These are phyloP conservation scores for Panicum virgatum DNA, from an alignment of 202 grass and related monocot species.

Conservation along the genomic window DNA sequence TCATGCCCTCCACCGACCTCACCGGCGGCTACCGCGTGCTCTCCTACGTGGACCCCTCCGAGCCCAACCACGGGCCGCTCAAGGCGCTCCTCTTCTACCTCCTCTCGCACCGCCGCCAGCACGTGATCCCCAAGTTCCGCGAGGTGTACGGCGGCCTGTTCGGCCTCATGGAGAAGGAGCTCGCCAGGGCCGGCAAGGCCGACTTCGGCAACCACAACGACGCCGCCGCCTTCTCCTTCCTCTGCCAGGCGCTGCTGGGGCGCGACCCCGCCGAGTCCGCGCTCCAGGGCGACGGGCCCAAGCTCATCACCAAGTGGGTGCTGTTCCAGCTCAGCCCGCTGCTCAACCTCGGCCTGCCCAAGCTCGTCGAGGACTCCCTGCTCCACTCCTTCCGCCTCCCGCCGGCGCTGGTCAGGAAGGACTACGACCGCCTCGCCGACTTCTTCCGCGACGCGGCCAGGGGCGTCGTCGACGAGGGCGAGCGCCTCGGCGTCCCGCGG, in stretches of 20 bases:
- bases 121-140: conserved; percentile 72
- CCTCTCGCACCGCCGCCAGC: conserved; percentile 61
- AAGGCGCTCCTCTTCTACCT: conserved; percentile 85
- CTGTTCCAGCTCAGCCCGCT: conserved; percentile 81
- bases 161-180: conserved; percentile 58
- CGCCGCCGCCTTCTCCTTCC: conserved; percentile 71
- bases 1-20: conserved; percentile 84
- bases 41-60: conserved; percentile 84
- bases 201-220: conserved; percentile 79
- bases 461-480: conserved; percentile 66
- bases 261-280: conserved; percentile 60
- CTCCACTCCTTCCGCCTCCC: conserved; percentile 87
- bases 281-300: conserved; percentile 59
- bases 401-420: conserved; percentile 59
- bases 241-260: conserved; percentile 63
- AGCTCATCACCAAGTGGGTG: conserved; percentile 80
- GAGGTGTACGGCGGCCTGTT: conserved; percentile 71
- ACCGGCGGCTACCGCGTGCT: conserved; percentile 84
- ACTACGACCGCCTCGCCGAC: conserved; percentile 71
- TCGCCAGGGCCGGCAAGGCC: conserved; percentile 59
- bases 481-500: conserved; percentile 59
- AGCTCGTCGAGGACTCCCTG: conserved; percentile 69
- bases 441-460: conserved; percentile 72
- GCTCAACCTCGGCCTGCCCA: conserved; percentile 76
- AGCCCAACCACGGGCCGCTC: conserved; percentile 78